These are phyloP conservation scores for Vitellaria paradoxa DNA, from an alignment of 179 eudicot genomes.

Conservation along the genomic window DNA sequence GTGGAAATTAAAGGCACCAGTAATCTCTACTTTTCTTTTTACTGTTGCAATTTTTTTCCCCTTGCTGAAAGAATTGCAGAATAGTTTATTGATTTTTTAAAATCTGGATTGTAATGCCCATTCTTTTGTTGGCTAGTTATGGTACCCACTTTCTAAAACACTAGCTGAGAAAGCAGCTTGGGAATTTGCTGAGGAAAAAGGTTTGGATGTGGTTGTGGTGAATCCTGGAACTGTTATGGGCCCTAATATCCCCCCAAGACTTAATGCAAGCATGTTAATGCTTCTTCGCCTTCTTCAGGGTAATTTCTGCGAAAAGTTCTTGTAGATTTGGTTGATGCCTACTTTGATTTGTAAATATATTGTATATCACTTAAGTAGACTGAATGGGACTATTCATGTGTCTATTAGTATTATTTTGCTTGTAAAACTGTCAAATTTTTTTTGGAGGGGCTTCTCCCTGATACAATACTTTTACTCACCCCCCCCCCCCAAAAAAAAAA, in stretches of 20 bases:
- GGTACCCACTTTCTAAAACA: constrained; percentile 92
- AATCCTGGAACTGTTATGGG: constrained; percentile 93
- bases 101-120: background rate
- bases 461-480: too few relatives aligned
- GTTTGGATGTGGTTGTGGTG: constrained; percentile 74
- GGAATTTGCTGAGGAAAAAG: constrained; percentile 76
- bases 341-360: background rate
- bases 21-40: background rate
- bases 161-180: constrained; percentile 87
- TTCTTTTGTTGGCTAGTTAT: constrained; percentile 43
- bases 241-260: constrained; percentile 68
- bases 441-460: too few relatives aligned
- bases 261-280: constrained; percentile 89
- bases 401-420: background rate
- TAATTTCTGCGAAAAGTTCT: constrained; percentile 25
- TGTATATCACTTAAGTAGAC: background rate
- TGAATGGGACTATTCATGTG: background rate
- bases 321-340: background rate
- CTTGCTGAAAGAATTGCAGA: background rate
- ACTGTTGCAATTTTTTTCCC: too few relatives aligned
- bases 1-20: background rate
- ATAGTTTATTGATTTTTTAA: background rate
- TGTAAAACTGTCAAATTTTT: too few relatives aligned
- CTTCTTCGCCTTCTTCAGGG: constrained; percentile 81
- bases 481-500: too few relatives aligned